These are phyloP conservation scores for Syzygium jambos DNA, from an alignment of 345 rosid genomes.

Conservation along the genomic window DNA sequence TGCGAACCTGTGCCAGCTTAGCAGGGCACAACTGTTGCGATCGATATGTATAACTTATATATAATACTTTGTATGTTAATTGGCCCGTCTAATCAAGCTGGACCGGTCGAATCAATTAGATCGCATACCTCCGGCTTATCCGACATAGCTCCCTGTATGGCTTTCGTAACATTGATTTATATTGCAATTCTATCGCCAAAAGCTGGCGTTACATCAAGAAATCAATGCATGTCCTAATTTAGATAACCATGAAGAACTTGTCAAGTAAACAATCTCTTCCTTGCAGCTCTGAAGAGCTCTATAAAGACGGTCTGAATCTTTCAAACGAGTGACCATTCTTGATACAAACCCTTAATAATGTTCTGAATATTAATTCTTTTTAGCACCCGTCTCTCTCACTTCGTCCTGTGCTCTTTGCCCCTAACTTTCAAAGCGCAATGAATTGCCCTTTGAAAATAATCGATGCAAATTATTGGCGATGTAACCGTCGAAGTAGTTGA, in stretches of 20 bases:
- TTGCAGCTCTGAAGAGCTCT: not conserved
- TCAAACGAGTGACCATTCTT: too few species aligned
- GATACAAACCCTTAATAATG: too few species aligned
- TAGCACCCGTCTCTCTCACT: too few species aligned
- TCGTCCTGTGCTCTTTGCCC: too few species aligned
- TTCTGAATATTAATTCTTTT: too few species aligned
- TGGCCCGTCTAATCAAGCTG: not conserved
- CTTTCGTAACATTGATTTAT: too few species aligned
- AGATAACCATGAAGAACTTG: not conserved
- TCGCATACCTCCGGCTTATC: fast-evolving
- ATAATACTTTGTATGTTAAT: fast-evolving
- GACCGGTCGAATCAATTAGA: not conserved
- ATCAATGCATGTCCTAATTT: not conserved
- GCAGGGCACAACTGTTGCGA: not conserved
- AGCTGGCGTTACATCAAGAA: not conserved
- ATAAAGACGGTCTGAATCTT: not conserved
- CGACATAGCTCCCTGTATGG: fast-evolving
- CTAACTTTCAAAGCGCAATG: too few species aligned
- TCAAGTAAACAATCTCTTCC: not conserved
- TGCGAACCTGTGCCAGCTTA: not conserved
- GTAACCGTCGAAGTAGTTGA: not conserved
- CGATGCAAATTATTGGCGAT: not conserved
- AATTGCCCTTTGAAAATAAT: too few species aligned
- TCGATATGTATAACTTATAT: not conserved
- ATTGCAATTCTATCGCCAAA: not conserved